phyloP scores from a whole-genome alignment of 2,329 filamentous ascomycete species.

The Ophiocordyceps camponoti-floridani region DNA sequence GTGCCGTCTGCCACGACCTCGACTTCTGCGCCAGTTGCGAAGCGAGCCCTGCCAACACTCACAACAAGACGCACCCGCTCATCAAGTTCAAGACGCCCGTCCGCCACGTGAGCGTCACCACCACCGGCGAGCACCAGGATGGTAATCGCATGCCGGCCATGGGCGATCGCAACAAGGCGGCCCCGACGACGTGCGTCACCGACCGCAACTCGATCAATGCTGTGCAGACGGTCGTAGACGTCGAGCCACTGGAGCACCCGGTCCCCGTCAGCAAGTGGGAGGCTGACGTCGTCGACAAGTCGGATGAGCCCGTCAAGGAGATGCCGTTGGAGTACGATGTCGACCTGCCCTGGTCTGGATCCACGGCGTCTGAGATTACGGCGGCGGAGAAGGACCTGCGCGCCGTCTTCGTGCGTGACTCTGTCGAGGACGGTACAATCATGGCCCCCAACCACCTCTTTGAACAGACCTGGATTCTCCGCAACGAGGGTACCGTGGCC shows the following conservation, averaged over 20 bases:
- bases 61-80: slow-evolving; percentile 91
- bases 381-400: slow-evolving; percentile 16
- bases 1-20: slow-evolving; percentile 81
- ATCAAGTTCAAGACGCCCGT: slow-evolving; percentile 95
- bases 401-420: slow-evolving; percentile 59
- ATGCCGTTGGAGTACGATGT: slow-evolving; percentile 9
- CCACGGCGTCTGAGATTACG: slow-evolving; percentile 1
- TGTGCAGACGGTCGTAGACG: slow-evolving; percentile 56
- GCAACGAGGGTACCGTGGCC: slow-evolving; percentile 58
- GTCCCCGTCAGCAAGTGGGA: slow-evolving; percentile 2
- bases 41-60: slow-evolving; percentile 62
- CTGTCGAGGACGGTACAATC: slow-evolving; percentile 58
- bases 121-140: slow-evolving; percentile 56
- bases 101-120: slow-evolving; percentile 72
- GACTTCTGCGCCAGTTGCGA: slow-evolving; percentile 95
- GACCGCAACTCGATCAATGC: slow-evolving; percentile 28
- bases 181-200: slow-evolving; percentile 22
- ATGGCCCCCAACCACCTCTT: slow-evolving; percentile 57
- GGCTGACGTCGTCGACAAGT: not conserved
- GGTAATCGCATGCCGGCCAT: slow-evolving; percentile 48
- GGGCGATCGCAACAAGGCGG: slow-evolving; percentile 44
- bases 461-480: slow-evolving; percentile 79
- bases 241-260: slow-evolving; percentile 41
- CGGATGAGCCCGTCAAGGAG: slow-evolving; percentile 5
- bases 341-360: slow-evolving; percentile 8